Percentiles rank a stretch among this genome's conserved stretches.
These are phyloP conservation scores for Papiliotrema laurentii DNA, from an alignment of 1,284 basidiomycete species.

Conservation along the genomic window DNA sequence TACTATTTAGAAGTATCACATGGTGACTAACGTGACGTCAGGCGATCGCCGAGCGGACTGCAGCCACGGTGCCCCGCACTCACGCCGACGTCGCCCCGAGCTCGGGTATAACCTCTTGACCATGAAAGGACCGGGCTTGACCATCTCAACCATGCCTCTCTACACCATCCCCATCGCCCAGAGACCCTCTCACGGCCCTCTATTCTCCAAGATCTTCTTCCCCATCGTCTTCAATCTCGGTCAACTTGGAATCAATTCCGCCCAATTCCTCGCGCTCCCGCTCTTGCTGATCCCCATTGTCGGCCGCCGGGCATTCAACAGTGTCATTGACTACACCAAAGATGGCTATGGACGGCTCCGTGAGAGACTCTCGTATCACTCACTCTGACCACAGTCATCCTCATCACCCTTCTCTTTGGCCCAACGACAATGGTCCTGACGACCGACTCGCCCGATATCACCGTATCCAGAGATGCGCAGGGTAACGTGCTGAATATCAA, in stretches of 20 bases:
- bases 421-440: slow-evolving; percentile 72
- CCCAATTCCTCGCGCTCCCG: slow-evolving; percentile 65
- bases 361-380: slow-evolving; percentile 47
- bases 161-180: slow-evolving; percentile 58
- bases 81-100: too few species aligned
- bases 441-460: slow-evolving; percentile 37
- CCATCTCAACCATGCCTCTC: slow-evolving; percentile 13
- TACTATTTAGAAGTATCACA: too few species aligned
- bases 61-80: too few species aligned
- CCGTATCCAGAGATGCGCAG: slow-evolving; percentile 49
- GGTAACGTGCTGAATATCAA: slow-evolving; percentile 62
- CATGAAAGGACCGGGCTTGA: not conserved
- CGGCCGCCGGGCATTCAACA: slow-evolving; percentile 56
- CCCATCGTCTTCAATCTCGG: slow-evolving; percentile 62
- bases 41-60: too few species aligned
- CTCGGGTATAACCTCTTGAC: not conserved
- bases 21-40: too few species aligned
- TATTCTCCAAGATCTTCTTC: slow-evolving; percentile 56
- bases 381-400: slow-evolving; percentile 27
- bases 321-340: slow-evolving; percentile 72
- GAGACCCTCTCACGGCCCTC: slow-evolving; percentile 59
- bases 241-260: slow-evolving; percentile 63
- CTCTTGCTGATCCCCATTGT: slow-evolving; percentile 46
- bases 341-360: slow-evolving; percentile 71
- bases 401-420: slow-evolving; percentile 66